Evolutionary conservation across 495 filamentous ascomycete species (phyloP).

Genomic region (Acidomyces sp.): DNA sequence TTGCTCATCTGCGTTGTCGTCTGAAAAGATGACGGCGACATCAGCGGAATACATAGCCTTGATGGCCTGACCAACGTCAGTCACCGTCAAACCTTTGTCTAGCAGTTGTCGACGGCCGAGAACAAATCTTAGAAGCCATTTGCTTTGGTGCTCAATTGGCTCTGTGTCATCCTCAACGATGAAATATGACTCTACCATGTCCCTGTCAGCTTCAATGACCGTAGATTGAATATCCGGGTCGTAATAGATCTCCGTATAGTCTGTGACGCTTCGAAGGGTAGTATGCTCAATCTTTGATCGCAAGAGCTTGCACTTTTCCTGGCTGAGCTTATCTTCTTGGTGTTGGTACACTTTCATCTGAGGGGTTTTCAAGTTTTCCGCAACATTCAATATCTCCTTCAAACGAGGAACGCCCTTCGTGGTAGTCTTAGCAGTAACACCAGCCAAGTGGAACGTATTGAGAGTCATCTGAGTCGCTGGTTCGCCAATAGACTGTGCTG

Average conservation of each 20-base stretch:
- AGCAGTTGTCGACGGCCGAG: conserved; percentile 85
- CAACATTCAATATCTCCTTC: conserved; percentile 98
- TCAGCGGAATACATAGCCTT: conserved; percentile 79
- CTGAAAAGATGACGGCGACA: conserved; percentile 87
- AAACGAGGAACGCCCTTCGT: conserved; percentile 97
- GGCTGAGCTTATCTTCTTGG: conserved; percentile 39
- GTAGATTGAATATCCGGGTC: conserved; percentile 83
- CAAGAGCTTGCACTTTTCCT: conserved; percentile 72
- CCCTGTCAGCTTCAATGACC: conserved; percentile 69
- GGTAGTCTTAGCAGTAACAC: conserved; percentile 99
- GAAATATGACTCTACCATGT: conserved; percentile 96
- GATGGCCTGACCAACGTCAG: conserved; percentile 81
- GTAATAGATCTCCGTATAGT: conserved; percentile 90
- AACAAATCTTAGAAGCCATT: conserved; percentile 90
- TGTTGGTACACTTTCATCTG: conserved; percentile 90
- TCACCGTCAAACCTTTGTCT: conserved; percentile 82
- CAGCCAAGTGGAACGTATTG: conserved; percentile 99
- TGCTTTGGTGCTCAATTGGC: conserved; percentile 63
- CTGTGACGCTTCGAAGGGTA: conserved; percentile 80
- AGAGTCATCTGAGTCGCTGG: conserved; percentile 98
- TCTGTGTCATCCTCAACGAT: conserved; percentile 79
- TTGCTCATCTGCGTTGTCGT: conserved; percentile 93
- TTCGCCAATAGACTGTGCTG: conserved; percentile 96
- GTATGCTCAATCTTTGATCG: conserved; percentile 88
- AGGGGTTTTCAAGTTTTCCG: conserved; percentile 95